These are phyloP conservation scores for Pisolithus orientalis DNA, from an alignment of 768 basidiomycete species.

Conservation along the genomic window DNA sequence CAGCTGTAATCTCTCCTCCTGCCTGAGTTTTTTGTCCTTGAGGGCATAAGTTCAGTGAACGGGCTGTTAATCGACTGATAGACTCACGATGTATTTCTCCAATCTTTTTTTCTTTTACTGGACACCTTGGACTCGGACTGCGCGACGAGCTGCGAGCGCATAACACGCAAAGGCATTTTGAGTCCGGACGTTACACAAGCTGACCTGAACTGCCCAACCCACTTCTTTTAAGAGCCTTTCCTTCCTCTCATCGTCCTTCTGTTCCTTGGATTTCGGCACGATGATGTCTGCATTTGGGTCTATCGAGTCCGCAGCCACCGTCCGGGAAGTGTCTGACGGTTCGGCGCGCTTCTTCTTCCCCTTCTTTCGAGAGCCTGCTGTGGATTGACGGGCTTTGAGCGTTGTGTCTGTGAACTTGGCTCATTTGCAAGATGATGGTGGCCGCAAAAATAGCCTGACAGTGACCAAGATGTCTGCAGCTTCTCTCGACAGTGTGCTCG, in stretches of 20 bases:
- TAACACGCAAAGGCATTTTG: not conserved
- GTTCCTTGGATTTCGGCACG: slow-evolving; percentile 50
- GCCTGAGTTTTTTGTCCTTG: slow-evolving; percentile 88
- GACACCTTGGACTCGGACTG: slow-evolving; percentile 70
- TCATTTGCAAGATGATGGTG: slow-evolving; percentile 11
- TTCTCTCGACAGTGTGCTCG: no score
- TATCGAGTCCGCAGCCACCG: slow-evolving; percentile 15
- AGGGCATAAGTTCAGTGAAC: not conserved
- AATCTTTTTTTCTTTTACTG: slow-evolving; percentile 82
- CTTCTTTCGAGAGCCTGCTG: slow-evolving; percentile 57
- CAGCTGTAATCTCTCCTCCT: slow-evolving; percentile 73
- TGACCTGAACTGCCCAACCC: slow-evolving; percentile 10
- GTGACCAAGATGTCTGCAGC: no score
- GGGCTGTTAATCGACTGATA: not conserved
- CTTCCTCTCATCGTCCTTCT: slow-evolving; percentile 54
- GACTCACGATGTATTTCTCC: slow-evolving; percentile 85
- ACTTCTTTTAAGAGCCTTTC: slow-evolving; percentile 62
- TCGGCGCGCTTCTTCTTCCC: slow-evolving; percentile 39
- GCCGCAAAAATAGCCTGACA: no score
- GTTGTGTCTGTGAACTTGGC: slow-evolving; percentile 38
- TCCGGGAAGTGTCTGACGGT: slow-evolving; percentile 9
- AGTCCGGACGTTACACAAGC: no score
- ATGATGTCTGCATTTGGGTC: slow-evolving; percentile 59
- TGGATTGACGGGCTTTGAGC: slow-evolving; percentile 63
- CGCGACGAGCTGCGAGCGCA: slow-evolving; percentile 19